Base-by-base conservation (phyloP, 2,329 filamentous ascomycete species). In the Aspergillus hiratsukae region DNA sequence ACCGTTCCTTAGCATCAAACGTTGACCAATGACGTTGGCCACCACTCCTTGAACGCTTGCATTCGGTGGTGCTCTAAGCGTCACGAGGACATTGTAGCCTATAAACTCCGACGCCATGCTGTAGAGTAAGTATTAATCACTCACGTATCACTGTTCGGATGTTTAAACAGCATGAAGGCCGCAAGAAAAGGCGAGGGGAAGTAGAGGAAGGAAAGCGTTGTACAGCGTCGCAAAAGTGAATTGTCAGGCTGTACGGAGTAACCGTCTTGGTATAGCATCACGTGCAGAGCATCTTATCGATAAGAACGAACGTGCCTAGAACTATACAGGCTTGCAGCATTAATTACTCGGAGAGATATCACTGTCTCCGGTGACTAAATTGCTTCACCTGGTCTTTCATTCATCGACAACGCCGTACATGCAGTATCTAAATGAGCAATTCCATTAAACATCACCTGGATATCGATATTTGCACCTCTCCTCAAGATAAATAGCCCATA, bases 51-150 rank as follows among this genome's bases (percentile, higher is more conserved):
- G 84, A 51, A 93, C 76, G 65, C 83, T 79, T 45, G 82, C 83
- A 58, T 83, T 83, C 2, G 82, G 80, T 52, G 88, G 87, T 57
- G 84, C 79, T 65, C 81, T 83, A 61, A 94, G 80, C 37, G 87
- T 87, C 66, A 94, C 86, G 58, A 85, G 77, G 75, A 94, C 90
- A 58, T 87, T 85, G 72, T 90, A 82, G 59, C 90, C 90, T 67
- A 90, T 85, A 71, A 93, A 91, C 68, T 85, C 80, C 58, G 81
- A 80, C 50, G 87, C 85, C 86, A 89, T 89, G 64, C 57, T 75
- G 61, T 60, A n/a, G 35, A 54, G 27, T 49, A 59, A 46, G 29
- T 35, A 37, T 48, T 41, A 45, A 25, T 41, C 23, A 28, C 54
- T 21, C 58, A 62, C 14, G 5, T 46, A 46, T 6, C 11, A 14